Evolutionary conservation across 2,329 filamentous ascomycete genomes (phyloP).

Genomic region (Scedosporium dehoogii): DNA sequence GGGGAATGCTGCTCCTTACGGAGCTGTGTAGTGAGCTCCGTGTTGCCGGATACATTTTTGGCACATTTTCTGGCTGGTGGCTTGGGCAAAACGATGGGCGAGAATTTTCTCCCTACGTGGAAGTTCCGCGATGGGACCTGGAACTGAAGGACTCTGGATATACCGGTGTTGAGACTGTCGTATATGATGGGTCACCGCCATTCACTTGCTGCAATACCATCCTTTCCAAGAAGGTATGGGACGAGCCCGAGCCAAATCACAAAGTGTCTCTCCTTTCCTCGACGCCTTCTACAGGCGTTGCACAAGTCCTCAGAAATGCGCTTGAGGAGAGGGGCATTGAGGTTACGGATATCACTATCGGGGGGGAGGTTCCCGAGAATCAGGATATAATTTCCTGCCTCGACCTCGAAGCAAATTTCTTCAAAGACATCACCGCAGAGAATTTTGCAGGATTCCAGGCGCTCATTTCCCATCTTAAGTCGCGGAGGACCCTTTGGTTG

Average conservation of each 20-base stretch:
- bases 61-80: slow-evolving; percentile 24
- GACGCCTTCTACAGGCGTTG: background rate
- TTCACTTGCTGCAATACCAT: slow-evolving; percentile 9
- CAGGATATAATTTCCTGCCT: slow-evolving; percentile 19
- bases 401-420: slow-evolving; percentile 17
- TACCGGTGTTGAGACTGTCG: slow-evolving; percentile 14
- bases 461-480: slow-evolving; percentile 5
- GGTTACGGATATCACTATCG: slow-evolving; percentile 10
- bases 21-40: slow-evolving; percentile 15
- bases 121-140: slow-evolving; percentile 15
- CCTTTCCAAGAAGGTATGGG: slow-evolving; percentile 7
- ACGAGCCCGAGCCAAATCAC: background rate
- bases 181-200: slow-evolving; percentile 11
- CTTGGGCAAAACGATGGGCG: slow-evolving; percentile 19
- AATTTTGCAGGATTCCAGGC: slow-evolving; percentile 11
- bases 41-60: slow-evolving; percentile 9
- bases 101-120: slow-evolving; percentile 16
- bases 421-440: slow-evolving; percentile 13
- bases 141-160: slow-evolving; percentile 19
- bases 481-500: slow-evolving; percentile 19
- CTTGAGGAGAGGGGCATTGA: slow-evolving; percentile 12
- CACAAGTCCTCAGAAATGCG: slow-evolving; percentile 3
- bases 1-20: slow-evolving; percentile 17
- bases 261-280: background rate
- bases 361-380: slow-evolving; percentile 9